A percentile compares a stretch with the other conserved stretches of the same genome.
Evolutionary conservation across 2,329 filamentous ascomycete species (phyloP).

Genomic region (Phaeomoniella chlamydospora): DNA sequence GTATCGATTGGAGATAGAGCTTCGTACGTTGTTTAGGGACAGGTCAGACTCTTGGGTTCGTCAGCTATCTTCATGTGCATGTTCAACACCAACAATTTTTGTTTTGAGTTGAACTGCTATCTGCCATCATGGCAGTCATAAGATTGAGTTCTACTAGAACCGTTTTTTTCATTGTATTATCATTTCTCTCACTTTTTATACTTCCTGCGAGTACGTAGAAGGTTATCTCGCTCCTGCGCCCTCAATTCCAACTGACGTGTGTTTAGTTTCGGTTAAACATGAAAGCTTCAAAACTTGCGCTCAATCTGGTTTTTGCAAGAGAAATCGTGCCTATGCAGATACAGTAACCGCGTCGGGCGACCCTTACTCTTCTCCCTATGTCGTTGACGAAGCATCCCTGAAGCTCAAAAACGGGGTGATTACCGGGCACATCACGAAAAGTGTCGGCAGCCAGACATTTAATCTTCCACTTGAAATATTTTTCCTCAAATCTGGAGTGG

Average conservation of each 20-base stretch:
- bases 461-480: constrained; percentile 71
- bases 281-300: constrained; percentile 95
- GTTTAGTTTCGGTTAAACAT: constrained; percentile 70
- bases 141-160: constrained; percentile 39
- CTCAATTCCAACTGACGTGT: constrained; percentile 5
- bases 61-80: too few species aligned
- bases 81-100: constrained; percentile 10
- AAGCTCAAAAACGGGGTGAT: constrained; percentile 68
- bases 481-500: constrained; percentile 79
- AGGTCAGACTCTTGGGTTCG: too few species aligned
- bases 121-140: constrained; percentile 18
- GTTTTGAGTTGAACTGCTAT: constrained; percentile 18
- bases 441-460: constrained; percentile 54
- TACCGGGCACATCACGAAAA: constrained; percentile 67
- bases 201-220: constrained; percentile 46
- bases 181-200: constrained; percentile 45
- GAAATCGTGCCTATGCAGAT: constrained; percentile 84
- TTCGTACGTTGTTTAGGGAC: too few species aligned
- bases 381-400: constrained; percentile 55
- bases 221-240: background rate
- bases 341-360: constrained; percentile 48
- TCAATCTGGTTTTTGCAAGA: constrained; percentile 93
- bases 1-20: too few species aligned
- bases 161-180: constrained; percentile 44
- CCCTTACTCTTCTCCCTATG: constrained; percentile 69